Evolutionary conservation across 306 rosid species (phyloP), one percentile per base, ranked within the genome.

Genomic region (Casuarina glauca): DNA sequence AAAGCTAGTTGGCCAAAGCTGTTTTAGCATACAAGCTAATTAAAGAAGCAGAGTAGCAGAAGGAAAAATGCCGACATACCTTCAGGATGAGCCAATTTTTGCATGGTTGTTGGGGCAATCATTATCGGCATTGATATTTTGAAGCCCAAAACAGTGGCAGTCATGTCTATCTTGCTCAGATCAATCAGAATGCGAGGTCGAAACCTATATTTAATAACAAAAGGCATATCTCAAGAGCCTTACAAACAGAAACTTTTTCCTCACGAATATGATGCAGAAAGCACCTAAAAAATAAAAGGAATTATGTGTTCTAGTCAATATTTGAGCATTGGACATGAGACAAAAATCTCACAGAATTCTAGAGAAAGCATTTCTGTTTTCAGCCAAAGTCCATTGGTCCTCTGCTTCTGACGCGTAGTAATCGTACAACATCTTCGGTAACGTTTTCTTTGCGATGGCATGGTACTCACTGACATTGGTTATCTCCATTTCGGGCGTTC

Each of bases 11-110:
- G 44, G 69, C 36, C 13, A 62, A 4, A 62, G 6, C 42, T 62
- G 69, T 35, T 35, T 26, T 32, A 35, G 42, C 4, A 4, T 11
- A 36, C 43, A 62, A 62, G 39, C 16, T 44, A 4, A 46, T 9
- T 13, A 69, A 46, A 42, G 35, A 69, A 42, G 36, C 41, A 54
- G 60, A 49, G 41, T 76, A 75, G 66, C 60, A 49, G 41, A 74
- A 83, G 42, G 81, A 41, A 12, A 86, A 81, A 67, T 19, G 64
- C 72, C 26, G 10, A 12, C 39, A 57, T 86, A 91, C 99, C 99
- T 78, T 93, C 98, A 66, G 99, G 98, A 62, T 96, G 99, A 84
- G 98, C 99, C 99, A 96, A 93, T 87, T 96, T 96, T 91, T 96
- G 99, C 67, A 96, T 26, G 70, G 99, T 97, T 49, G 98, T 91